Conservation (phyloP, 2,329 filamentous ascomycete genomes). For the Scytalidium lignicola region DNA sequence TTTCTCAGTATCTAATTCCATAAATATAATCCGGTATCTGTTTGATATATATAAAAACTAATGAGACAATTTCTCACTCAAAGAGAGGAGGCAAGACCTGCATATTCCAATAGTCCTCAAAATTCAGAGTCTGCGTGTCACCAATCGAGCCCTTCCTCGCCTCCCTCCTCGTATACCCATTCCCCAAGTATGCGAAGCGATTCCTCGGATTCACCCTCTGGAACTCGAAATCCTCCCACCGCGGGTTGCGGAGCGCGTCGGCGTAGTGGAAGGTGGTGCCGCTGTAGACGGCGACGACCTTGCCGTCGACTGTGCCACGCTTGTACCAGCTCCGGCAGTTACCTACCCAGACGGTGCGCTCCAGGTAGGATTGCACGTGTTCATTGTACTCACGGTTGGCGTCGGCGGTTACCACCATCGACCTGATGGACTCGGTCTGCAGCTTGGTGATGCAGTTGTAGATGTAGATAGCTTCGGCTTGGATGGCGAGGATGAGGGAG, state of each 20-base stretch:
- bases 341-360: slow-evolving; percentile 42
- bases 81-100: neutral
- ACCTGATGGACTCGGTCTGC: slow-evolving; percentile 42
- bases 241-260: slow-evolving; percentile 38
- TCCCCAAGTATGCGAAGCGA: slow-evolving; percentile 33
- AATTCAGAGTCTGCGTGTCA: slow-evolving; percentile 3
- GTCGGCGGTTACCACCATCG: slow-evolving; percentile 35
- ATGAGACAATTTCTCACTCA: neutral
- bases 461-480: slow-evolving; percentile 4
- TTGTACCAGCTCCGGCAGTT: slow-evolving; percentile 18
- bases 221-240: slow-evolving; percentile 44
- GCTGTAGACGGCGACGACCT: slow-evolving; percentile 1
- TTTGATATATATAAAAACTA: neutral
- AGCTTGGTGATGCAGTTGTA: slow-evolving; percentile 6
- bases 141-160: neutral
- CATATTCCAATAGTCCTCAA: slow-evolving; percentile 3
- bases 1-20: neutral
- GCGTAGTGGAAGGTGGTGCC: slow-evolving; percentile 30
- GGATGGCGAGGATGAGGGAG: slow-evolving; percentile 3
- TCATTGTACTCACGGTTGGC: slow-evolving; percentile 44
- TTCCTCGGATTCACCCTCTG: slow-evolving; percentile 38
- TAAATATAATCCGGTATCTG: neutral
- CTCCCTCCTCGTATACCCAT: slow-evolving; percentile 44
- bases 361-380: slow-evolving; percentile 44
- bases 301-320: slow-evolving; percentile 1